Base-by-base conservation (phyloP, 2,329 filamentous ascomycete species). In the Paecilomyces sp. region DNA sequence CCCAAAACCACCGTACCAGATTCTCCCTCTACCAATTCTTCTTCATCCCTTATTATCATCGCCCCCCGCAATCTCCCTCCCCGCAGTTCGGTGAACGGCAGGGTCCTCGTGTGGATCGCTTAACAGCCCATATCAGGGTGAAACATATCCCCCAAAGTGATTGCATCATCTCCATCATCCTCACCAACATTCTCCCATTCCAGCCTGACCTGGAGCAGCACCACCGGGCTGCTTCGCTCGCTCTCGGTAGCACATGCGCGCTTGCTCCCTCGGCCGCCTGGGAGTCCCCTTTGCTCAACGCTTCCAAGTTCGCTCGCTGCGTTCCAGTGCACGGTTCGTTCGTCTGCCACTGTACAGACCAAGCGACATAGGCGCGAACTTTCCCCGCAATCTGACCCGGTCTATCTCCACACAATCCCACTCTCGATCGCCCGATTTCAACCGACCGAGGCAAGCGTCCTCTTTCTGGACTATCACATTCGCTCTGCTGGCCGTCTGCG, bases 391-490 rank as follows among this genome's bases (percentile, higher is more conserved):
- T 62, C 61, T 61, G 53, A 63, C 59, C 63, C 67, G 67, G 59
- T 60, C 64, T 47, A 67, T 68, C 67, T 70, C 68, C 67, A 70
- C 69, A 57, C 57, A 50, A 58, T 31, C 55, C 50, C 54, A 31
- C 57, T 58, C 62, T 22, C 56, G 63, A 57, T 62, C 60, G 56
- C 63, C 64, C 54, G 59, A 59, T 33, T 56, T 61, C 51, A 60
- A 62, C 61, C 64, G 70, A 61, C 68, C 70, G 58, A 73, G 63
- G 64, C 65, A 74, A 59, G 71, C 73, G 54, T 74, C 74, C 6
- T 74, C 72, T 56, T 65, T 73, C 59, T 77, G 75, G 75, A 61
- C 69, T 47, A 62, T 77, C 61, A 68, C 71, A 60, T 63, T 75
- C 59, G 65, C 72, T 54, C 56, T 74, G 2, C 55, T 70, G 53